These are phyloP conservation scores for Babjeviella inositovora DNA, from an alignment of 805 yeast species.

Conservation along the genomic window DNA sequence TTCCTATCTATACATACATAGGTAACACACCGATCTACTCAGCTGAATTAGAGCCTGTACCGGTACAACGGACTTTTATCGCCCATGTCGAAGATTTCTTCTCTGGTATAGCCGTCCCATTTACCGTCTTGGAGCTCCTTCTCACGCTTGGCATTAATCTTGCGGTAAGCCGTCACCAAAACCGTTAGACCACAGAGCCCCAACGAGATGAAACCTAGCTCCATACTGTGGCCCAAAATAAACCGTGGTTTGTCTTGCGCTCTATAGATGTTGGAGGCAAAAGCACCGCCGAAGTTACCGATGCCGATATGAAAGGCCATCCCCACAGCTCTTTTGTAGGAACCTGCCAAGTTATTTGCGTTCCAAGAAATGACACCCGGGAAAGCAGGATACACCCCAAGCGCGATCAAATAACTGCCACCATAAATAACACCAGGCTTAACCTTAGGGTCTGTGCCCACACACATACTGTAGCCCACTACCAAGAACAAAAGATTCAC, in stretches of 20 bases:
- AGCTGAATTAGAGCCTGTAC: no score
- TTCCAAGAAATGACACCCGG: conserved; percentile 17
- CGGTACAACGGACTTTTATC: conserved; percentile 22
- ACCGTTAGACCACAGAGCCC: conserved; percentile 10
- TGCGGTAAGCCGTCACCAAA: conserved; percentile 7
- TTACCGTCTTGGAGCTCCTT: conserved; percentile 12
- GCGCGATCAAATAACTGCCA: conserved; percentile 12
- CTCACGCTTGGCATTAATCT: conserved; percentile 9
- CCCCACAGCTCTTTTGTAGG: conserved; percentile 18
- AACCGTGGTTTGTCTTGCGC: conserved; percentile 10
- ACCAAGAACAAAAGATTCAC: conserved; percentile 10
- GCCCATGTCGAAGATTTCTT: conserved; percentile 17
- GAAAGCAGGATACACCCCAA: conserved; percentile 13
- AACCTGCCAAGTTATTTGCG: conserved; percentile 16
- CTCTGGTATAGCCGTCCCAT: conserved; percentile 10
- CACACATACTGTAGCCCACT: conserved; percentile 14
- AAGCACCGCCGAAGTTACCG: conserved; percentile 19
- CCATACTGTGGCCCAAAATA: conserved; percentile 14
- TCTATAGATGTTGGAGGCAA: conserved; percentile 15
- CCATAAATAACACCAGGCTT: conserved; percentile 12
- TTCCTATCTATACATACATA: neutral
- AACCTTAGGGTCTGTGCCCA: conserved; percentile 8
- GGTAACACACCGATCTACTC: neutral
- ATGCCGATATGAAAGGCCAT: conserved; percentile 20
- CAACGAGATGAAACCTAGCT: conserved; percentile 13